These are phyloP conservation scores for Gracilariopsis chorda DNA, from an alignment of 23 red algal genomes.

Conservation along the genomic window DNA sequence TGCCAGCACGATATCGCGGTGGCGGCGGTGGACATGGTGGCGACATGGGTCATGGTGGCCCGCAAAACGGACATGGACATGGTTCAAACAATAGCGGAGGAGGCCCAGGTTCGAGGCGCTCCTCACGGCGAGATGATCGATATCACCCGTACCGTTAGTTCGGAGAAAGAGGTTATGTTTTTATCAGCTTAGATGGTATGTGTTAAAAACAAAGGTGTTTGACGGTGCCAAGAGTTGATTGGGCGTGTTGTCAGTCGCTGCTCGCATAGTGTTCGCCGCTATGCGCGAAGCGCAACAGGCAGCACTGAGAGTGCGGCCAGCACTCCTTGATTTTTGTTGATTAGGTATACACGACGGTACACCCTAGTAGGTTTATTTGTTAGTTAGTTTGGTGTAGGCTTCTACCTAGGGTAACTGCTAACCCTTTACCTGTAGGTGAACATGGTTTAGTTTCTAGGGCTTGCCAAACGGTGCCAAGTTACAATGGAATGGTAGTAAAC, in stretches of 20 bases:
- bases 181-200: not conserved
- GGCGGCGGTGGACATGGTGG: conserved; percentile 25
- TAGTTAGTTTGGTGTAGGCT: too few relatives aligned
- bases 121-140: conserved; percentile 52
- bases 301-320: too few relatives aligned
- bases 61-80: conserved; percentile 35
- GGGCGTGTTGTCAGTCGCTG: too few relatives aligned
- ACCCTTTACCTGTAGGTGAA: too few relatives aligned
- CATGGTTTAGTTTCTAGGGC: too few relatives aligned
- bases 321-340: too few relatives aligned
- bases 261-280: too few relatives aligned
- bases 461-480: too few relatives aligned
- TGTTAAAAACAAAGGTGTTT: not conserved
- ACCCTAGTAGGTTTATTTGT: too few relatives aligned
- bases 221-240: conserved; percentile 11
- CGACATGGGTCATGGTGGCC: not conserved
- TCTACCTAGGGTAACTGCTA: too few relatives aligned
- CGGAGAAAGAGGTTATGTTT: not conserved
- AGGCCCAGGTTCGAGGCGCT: conserved; percentile 25
- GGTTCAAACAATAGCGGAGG: not conserved
- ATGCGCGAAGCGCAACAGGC: too few relatives aligned
- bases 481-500: not conserved
- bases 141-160: conserved; percentile 65
- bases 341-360: too few relatives aligned
- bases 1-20: conserved; percentile 22